A percentile compares a stretch with the other conserved stretches of the same genome.
Evolutionary conservation across 139 green algal genomes (phyloP).

Genomic region (Pleodorina starrii): DNA sequence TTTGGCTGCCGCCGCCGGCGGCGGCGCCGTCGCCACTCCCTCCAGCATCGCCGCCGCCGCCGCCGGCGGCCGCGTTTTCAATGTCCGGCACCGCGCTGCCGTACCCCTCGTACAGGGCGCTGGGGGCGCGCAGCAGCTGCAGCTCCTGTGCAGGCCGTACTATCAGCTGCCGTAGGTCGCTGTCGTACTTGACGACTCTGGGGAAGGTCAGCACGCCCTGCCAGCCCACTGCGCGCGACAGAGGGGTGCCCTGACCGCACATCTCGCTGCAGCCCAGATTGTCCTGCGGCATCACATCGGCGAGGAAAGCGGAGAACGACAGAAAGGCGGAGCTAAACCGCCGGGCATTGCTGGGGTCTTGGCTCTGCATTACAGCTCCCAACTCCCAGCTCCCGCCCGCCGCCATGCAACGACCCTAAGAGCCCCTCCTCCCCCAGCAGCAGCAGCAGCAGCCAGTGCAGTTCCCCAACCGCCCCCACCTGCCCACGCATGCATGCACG

Average conservation of each 20-base stretch:
- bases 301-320: too few relatives aligned
- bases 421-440: too few relatives aligned
- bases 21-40: background rate
- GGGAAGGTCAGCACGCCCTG: slow-evolving; percentile 57
- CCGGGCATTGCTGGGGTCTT: too few relatives aligned
- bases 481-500: too few relatives aligned
- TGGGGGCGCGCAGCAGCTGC: background rate
- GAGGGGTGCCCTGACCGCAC: slow-evolving; percentile 57
- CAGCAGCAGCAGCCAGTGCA: too few relatives aligned
- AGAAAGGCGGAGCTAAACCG: too few relatives aligned
- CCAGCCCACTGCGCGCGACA: slow-evolving; percentile 50
- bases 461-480: too few relatives aligned
- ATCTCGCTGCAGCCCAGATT: slow-evolving; percentile 55
- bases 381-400: too few relatives aligned
- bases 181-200: background rate
- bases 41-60: background rate
- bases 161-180: background rate
- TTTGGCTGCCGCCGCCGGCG: background rate
- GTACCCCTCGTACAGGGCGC: background rate
- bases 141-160: slow-evolving; percentile 29
- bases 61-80: background rate
- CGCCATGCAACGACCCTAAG: too few relatives aligned
- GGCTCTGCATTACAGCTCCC: too few relatives aligned
- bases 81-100: background rate
- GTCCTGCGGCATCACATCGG: too few relatives aligned